These are phyloP conservation scores for Candida ponderosae DNA, from an alignment of 805 yeast species.

Conservation along the genomic window DNA sequence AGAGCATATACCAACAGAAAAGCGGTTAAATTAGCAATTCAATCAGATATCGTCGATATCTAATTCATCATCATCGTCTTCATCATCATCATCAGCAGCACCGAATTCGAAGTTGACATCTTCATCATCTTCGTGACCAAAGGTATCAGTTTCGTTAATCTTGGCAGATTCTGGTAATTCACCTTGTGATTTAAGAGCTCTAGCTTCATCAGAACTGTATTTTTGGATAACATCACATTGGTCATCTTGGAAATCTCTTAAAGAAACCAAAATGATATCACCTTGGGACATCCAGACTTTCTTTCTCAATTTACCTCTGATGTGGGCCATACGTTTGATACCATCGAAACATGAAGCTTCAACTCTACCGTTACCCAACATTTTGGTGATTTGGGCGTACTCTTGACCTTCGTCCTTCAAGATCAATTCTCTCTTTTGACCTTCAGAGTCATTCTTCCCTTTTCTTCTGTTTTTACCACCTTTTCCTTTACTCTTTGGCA, in stretches of 20 bases:
- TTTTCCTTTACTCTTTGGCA: constrained; percentile 73
- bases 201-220: constrained; percentile 95
- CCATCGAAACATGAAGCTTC: constrained; percentile 96
- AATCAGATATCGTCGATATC: constrained; percentile 90
- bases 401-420: constrained; percentile 96
- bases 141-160: constrained; percentile 95
- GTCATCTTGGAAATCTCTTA: constrained; percentile 98
- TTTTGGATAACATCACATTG: constrained; percentile 97
- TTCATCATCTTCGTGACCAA: constrained; percentile 93
- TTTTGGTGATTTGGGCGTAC: constrained; percentile 95
- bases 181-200: constrained; percentile 90
- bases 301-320: constrained; percentile 98
- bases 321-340: constrained; percentile 88
- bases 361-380: constrained; percentile 97
- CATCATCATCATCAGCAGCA: constrained; percentile 77
- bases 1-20: not conserved
- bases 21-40: not conserved
- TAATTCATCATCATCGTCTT: constrained; percentile 59
- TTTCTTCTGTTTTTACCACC: constrained; percentile 93
- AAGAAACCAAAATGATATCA: constrained; percentile 89
- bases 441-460: constrained; percentile 92
- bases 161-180: constrained; percentile 96
- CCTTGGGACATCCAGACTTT: constrained; percentile 99
- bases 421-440: constrained; percentile 90
- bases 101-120: constrained; percentile 98